These are phyloP conservation scores for Toxoplasma gondii DNA, from an alignment of 169 alveolate species.

Conservation along the genomic window DNA sequence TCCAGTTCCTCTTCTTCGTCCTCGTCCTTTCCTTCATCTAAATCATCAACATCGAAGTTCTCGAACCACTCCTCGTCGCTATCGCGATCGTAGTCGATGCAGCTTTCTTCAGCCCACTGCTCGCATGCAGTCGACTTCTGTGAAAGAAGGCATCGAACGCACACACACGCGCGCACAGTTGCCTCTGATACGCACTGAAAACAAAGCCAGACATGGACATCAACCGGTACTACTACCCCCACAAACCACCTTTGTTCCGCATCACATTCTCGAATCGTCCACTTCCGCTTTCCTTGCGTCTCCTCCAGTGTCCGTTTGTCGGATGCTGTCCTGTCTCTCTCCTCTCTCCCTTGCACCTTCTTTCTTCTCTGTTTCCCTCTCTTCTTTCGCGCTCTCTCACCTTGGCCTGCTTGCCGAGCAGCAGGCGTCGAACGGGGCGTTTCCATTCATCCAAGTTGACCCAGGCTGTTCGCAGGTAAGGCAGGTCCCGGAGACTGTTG, in stretches of 20 bases:
- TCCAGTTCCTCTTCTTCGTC: slow-evolving; percentile 55
- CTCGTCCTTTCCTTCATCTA: slow-evolving; percentile 53
- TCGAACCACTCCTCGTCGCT: slow-evolving; percentile 65
- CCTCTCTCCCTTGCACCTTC: no score
- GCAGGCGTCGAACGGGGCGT: slow-evolving; percentile 50
- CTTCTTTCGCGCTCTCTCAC: not conserved
- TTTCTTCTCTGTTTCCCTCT: not conserved
- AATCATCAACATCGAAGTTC: slow-evolving; percentile 52
- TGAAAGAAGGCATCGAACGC: not conserved
- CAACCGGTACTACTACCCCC: no score
- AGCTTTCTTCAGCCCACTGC: slow-evolving; percentile 57
- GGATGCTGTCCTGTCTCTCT: not conserved
- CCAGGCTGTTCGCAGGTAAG: slow-evolving; percentile 44
- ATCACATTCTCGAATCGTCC: no score
- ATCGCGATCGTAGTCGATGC: slow-evolving; percentile 57
- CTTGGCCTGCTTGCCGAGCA: slow-evolving; percentile 56
- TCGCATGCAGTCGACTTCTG: slow-evolving; percentile 46
- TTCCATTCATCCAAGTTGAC: slow-evolving; percentile 59
- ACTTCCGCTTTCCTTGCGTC: no score
- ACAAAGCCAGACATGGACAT: no score
- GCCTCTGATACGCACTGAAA: no score
- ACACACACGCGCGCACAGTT: not conserved
- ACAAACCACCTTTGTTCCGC: no score
- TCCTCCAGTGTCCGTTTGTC: no score
- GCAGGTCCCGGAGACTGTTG: slow-evolving; percentile 38